Conservation (phyloP, 2,329 filamentous ascomycete genomes). For the Cladosporium austrohemisphaericum region DNA sequence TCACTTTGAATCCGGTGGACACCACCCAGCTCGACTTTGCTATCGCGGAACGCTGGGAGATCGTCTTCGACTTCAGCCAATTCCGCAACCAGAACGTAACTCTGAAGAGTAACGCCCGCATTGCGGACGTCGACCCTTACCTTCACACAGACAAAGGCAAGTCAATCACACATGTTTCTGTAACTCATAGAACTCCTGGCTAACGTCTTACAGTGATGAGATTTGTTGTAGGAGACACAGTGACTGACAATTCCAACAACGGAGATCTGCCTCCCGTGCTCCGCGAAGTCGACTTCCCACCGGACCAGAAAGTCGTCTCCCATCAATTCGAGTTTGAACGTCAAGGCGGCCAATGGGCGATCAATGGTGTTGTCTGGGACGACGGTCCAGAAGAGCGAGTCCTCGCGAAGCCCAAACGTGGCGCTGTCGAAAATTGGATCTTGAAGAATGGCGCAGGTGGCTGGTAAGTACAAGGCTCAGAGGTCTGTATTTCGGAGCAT, state of each 20-base stretch:
- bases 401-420: slow-evolving; percentile 32
- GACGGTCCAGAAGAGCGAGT: slow-evolving; percentile 33
- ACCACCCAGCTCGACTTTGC: slow-evolving; percentile 44
- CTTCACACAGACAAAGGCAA: slow-evolving; percentile 40
- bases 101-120: slow-evolving; percentile 22
- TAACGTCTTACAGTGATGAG: slow-evolving; percentile 42
- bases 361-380: slow-evolving; percentile 46
- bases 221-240: slow-evolving; percentile 48
- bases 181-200: slow-evolving; percentile 46
- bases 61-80: slow-evolving; percentile 53
- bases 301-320: slow-evolving; percentile 35
- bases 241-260: slow-evolving; percentile 37
- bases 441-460: slow-evolving; percentile 44
- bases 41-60: slow-evolving; percentile 57
- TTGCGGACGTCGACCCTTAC: slow-evolving; percentile 41
- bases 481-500: slow-evolving; percentile 48
- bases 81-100: slow-evolving; percentile 46
- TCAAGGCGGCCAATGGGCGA: slow-evolving; percentile 45
- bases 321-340: slow-evolving; percentile 46
- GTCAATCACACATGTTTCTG: too few relatives aligned
- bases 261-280: slow-evolving; percentile 37
- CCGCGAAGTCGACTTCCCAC: slow-evolving; percentile 33
- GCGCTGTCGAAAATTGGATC: slow-evolving; percentile 37
- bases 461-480: slow-evolving; percentile 48
- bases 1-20: slow-evolving; percentile 45